Evolutionary conservation across 768 basidiomycete species (phyloP).

Genomic region (Mycena kentingensis): DNA sequence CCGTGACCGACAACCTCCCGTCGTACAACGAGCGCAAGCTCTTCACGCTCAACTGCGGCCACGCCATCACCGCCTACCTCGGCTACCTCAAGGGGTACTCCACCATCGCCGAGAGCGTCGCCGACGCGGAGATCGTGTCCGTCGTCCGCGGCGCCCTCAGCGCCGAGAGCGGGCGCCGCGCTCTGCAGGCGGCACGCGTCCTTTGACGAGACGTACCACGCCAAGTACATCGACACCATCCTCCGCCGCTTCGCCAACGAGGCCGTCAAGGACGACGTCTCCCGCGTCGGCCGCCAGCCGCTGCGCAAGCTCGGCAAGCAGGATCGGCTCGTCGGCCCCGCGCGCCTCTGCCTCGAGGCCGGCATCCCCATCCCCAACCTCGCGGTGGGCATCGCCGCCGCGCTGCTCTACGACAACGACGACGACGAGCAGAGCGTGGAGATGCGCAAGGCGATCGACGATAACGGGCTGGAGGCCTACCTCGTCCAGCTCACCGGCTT

Average conservation of each 20-base stretch:
- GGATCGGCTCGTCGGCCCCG: slow-evolving; percentile 40
- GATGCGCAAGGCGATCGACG: slow-evolving; percentile 27
- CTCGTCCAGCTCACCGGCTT: slow-evolving; percentile 34
- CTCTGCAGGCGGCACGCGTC: slow-evolving; percentile 30
- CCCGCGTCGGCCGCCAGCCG: slow-evolving; percentile 41
- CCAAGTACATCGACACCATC: slow-evolving; percentile 35
- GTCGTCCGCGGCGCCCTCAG: slow-evolving; percentile 35
- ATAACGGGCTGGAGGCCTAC: slow-evolving; percentile 30
- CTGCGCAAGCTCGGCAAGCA: slow-evolving; percentile 38
- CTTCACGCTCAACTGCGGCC: slow-evolving; percentile 45
- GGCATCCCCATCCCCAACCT: slow-evolving; percentile 33
- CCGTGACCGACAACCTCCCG: slow-evolving; percentile 33
- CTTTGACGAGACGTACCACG: slow-evolving; percentile 36
- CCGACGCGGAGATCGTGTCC: slow-evolving; percentile 29
- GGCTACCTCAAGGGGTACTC: slow-evolving; percentile 32
- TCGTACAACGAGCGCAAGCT: slow-evolving; percentile 45
- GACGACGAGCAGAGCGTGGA: slow-evolving; percentile 33
- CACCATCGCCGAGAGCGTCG: slow-evolving; percentile 36
- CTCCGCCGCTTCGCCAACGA: slow-evolving; percentile 37
- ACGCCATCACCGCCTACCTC: slow-evolving; percentile 42
- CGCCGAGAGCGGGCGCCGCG: slow-evolving; percentile 38
- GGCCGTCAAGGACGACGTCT: slow-evolving; percentile 37
- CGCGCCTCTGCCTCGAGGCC: slow-evolving; percentile 35
- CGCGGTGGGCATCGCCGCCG: slow-evolving; percentile 38
- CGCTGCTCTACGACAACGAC: slow-evolving; percentile 35